Base-by-base conservation (phyloP, 768 basidiomycete species). In the Ramaria sp. region DNA sequence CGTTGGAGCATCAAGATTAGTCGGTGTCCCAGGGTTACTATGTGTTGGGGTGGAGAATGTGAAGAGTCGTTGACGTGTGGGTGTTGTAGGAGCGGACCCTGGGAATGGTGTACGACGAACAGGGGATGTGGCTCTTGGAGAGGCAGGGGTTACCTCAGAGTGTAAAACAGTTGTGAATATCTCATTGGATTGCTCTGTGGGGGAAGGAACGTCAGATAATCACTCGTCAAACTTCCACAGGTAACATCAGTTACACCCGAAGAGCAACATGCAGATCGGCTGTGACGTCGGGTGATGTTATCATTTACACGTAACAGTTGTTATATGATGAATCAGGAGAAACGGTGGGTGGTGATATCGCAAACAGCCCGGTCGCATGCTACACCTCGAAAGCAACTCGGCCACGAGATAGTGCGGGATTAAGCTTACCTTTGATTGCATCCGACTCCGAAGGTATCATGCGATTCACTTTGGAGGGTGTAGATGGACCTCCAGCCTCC, bases 151-250 rank as follows among this genome's bases (percentile, higher is more conserved):
- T 48, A 90, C 84, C 70, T 89, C 83, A 36, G 81, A 77, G 64
- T 88, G 81, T 18, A 90, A 70, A 57, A 90, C 79, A 25, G 84
- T 78, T 57, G 74, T 82, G 71, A 91, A 90, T 50, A 89, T 78
- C 10, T 84, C 74, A 63, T 90, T 90, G 52, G 88, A 86, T 79
- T 90, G 87, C 69, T 90, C 88, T 86, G 57, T 27, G 18, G 20
- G 30, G 20, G 16, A 27, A 32, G 59, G 48, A 50, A 57, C 60
- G 58, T 61, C 45, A 61, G 67, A 43, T 61, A 52, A 45, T 58
- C 56, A 53, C 27, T 16, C 15, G 18, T 28, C 18, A 48, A 20
- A 41, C 6, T 45, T 51, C 15, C 39, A 36, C 10, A 44, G 50
- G 24, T 60, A 55, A 5, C 58, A 57, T 16, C 54, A 34, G 32